Conservation (phyloP, 345 rosid species). For the Gynandropsis gynandra region DNA sequence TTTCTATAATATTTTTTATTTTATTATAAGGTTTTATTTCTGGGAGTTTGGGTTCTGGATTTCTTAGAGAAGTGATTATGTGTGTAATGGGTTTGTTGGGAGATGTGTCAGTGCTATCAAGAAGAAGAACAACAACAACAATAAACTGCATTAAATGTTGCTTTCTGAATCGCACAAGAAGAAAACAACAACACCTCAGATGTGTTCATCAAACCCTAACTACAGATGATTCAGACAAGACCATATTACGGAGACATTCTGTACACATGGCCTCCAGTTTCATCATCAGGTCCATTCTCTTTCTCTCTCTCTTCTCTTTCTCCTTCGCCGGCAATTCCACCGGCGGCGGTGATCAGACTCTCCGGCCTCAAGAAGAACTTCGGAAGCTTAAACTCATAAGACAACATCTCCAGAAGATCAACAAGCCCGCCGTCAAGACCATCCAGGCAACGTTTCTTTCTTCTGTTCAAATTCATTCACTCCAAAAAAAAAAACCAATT, state of each 20-base stretch:
- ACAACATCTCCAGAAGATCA: constrained; percentile 65
- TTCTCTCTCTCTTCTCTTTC: constrained; percentile 40
- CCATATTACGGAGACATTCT: constrained; percentile 39
- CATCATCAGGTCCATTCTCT: constrained; percentile 39
- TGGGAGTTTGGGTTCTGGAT: constrained; percentile 19
- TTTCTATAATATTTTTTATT: constrained; percentile 16
- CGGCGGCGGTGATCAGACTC: constrained; percentile 36
- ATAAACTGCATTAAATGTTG: constrained; percentile 38
- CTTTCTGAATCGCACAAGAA: constrained; percentile 45
- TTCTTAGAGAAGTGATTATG: constrained; percentile 34
- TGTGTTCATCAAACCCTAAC: constrained; percentile 36
- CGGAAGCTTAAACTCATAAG: constrained; percentile 46
- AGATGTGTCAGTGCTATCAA: constrained; percentile 42
- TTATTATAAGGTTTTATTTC: constrained; percentile 14
- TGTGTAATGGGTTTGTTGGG: constrained; percentile 34
- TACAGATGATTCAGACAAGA: constrained; percentile 19
- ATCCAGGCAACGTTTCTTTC: constrained; percentile 46
- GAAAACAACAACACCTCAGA: constrained; percentile 28
- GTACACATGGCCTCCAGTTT: constrained; percentile 33
- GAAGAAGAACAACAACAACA: constrained; percentile 29
- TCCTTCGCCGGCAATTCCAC: constrained; percentile 32
- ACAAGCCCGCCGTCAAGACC: constrained; percentile 79
- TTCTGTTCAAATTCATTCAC: not conserved
- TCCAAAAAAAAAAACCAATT: not conserved
- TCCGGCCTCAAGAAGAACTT: constrained; percentile 55